phyloP scores from a whole-genome alignment of 2,329 filamentous ascomycete genomes.

The Epicoccum sorghinum region DNA sequence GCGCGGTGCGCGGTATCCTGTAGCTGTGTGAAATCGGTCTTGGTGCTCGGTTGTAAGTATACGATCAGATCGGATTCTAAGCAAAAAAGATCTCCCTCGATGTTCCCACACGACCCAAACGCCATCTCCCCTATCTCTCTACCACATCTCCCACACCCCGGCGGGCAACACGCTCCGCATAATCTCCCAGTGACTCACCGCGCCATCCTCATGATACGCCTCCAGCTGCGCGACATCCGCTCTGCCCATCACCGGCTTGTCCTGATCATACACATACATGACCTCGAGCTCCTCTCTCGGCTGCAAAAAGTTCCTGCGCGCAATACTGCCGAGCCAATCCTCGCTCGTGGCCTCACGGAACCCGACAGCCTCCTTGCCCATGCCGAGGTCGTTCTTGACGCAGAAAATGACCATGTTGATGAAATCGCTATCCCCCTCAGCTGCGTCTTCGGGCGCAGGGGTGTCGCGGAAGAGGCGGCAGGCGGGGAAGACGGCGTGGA shows the following conservation, averaged over 20 bases:
- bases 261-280: slow-evolving; percentile 42
- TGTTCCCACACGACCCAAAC: no score
- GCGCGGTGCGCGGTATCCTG: no score
- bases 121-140: not conserved
- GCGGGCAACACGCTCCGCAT: slow-evolving; percentile 85
- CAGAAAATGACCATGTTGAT: slow-evolving; percentile 98
- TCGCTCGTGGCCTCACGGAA: slow-evolving; percentile 70
- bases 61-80: no score
- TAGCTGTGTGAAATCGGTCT: no score
- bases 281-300: slow-evolving; percentile 73
- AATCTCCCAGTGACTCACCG: slow-evolving; percentile 85
- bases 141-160: slow-evolving; percentile 88
- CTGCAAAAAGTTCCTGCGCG: slow-evolving; percentile 71
- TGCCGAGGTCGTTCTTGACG: slow-evolving; percentile 62
- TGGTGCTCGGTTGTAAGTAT: no score
- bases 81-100: no score
- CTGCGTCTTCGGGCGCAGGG: slow-evolving; percentile 55
- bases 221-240: slow-evolving; percentile 71
- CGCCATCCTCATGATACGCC: slow-evolving; percentile 75
- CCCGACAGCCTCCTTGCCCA: slow-evolving; percentile 52
- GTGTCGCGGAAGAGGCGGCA: slow-evolving; percentile 91
- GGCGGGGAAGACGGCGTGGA: slow-evolving; percentile 79
- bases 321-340: slow-evolving; percentile 76
- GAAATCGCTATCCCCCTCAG: slow-evolving; percentile 65
- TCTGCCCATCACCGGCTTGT: slow-evolving; percentile 62